These are phyloP conservation scores for Aplosporella prunicola DNA, from an alignment of 2,329 filamentous ascomycete genomes.

Conservation along the genomic window DNA sequence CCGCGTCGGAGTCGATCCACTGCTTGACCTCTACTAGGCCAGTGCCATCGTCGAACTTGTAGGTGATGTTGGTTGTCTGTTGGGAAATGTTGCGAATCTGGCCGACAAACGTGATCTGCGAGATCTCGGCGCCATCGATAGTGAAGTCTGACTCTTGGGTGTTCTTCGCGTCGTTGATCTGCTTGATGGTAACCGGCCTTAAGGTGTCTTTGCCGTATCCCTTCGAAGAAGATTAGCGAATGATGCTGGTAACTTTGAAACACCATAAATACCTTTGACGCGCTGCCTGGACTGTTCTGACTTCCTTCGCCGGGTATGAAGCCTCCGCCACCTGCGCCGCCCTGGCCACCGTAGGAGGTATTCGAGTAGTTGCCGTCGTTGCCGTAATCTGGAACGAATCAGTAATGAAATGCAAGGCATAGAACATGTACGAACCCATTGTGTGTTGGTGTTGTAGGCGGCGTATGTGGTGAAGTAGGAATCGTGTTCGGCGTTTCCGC, in stretches of 20 bases:
- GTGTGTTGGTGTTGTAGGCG: not conserved
- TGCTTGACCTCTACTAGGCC: constrained; percentile 84
- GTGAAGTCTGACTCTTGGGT: constrained; percentile 69
- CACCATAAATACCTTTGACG: constrained; percentile 17
- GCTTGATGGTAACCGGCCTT: constrained; percentile 90
- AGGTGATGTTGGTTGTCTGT: constrained; percentile 87
- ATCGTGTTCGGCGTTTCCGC: too few relatives aligned
- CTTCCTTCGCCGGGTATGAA: constrained; percentile 48
- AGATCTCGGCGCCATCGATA: constrained; percentile 67
- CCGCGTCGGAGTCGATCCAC: constrained; percentile 60
- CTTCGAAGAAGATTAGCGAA: constrained; percentile 24
- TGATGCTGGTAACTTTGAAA: not conserved
- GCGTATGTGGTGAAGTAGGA: not conserved
- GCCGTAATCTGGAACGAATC: constrained; percentile 4
- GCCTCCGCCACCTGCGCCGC: constrained; percentile 48
- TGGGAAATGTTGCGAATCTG: constrained; percentile 79
- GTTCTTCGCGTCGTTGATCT: constrained; percentile 71
- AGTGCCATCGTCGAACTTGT: constrained; percentile 91
- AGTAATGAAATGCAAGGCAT: not conserved
- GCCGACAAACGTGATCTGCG: constrained; percentile 72
- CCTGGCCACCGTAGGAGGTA: constrained; percentile 48
- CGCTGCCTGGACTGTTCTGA: constrained; percentile 33
- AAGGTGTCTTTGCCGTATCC: constrained; percentile 73
- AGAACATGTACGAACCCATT: constrained; percentile 3
- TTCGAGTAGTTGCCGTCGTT: constrained; percentile 42